phyloP scores from a whole-genome alignment of 2,329 filamentous ascomycete species.

The Endocalyx cinctus region DNA sequence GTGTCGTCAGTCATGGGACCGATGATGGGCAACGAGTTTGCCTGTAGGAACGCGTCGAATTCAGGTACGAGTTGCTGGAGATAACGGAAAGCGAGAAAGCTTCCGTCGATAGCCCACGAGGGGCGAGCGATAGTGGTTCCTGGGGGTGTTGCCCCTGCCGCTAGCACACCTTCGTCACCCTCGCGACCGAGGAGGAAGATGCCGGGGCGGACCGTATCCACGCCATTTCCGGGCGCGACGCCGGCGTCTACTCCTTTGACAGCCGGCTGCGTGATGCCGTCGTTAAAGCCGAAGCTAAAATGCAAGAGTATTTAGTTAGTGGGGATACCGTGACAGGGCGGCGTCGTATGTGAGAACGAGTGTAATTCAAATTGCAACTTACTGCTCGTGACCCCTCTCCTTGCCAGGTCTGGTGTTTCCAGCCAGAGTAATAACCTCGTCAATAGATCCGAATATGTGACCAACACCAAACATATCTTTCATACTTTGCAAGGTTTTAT shows the following conservation, averaged over 20 bases:
- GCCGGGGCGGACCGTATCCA: slow-evolving; percentile 25
- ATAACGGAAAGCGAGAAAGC: slow-evolving; percentile 39
- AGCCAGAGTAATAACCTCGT: slow-evolving; percentile 24
- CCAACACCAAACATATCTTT: slow-evolving; percentile 23
- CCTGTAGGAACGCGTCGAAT: slow-evolving; percentile 35
- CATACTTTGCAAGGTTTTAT: slow-evolving; percentile 22
- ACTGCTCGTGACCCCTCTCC: slow-evolving; percentile 34
- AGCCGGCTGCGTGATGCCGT: slow-evolving; percentile 37
- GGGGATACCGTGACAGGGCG: slow-evolving; percentile 11
- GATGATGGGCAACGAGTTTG: slow-evolving; percentile 3
- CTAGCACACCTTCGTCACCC: slow-evolving; percentile 22
- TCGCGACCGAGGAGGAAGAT: slow-evolving; percentile 32
- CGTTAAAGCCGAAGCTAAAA: slow-evolving; percentile 36
- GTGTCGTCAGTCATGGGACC: slow-evolving; percentile 14
- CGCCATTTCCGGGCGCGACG: slow-evolving; percentile 13
- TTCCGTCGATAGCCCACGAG: slow-evolving; percentile 38
- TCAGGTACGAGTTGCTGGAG: slow-evolving; percentile 40
- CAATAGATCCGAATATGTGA: slow-evolving; percentile 16
- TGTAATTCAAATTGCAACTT: too few species aligned
- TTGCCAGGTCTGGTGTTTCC: slow-evolving; percentile 30
- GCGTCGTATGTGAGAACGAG: too few species aligned
- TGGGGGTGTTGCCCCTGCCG: background rate
- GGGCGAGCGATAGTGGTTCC: slow-evolving; percentile 16
- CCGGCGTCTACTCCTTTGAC: slow-evolving; percentile 25
- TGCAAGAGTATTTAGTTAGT: background rate